A percentile compares a stretch with the other conserved stretches of the same genome.
These are phyloP conservation scores for Hebeloma cylindrosporum DNA, from an alignment of 768 basidiomycete species.

Conservation along the genomic window DNA sequence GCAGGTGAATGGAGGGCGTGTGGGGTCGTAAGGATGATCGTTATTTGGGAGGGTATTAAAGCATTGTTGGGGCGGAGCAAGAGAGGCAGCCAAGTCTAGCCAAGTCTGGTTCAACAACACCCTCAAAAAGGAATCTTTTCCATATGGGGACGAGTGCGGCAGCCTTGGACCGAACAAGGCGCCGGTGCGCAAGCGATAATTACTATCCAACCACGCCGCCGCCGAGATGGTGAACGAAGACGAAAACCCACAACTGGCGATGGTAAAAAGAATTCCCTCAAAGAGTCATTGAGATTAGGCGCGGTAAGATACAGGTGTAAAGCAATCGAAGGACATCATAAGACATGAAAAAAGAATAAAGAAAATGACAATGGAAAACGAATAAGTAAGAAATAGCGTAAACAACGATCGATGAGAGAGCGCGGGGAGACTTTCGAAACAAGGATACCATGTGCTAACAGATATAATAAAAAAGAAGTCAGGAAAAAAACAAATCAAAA, in stretches of 20 bases:
- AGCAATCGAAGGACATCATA: neutral
- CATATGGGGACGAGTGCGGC: conserved; percentile 10
- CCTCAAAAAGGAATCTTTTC: conserved; percentile 10
- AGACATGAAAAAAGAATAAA: neutral
- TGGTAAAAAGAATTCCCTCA: neutral
- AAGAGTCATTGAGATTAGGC: conserved; percentile 2
- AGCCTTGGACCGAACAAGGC: neutral
- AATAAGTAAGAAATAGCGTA: conserved; percentile 13
- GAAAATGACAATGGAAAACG: conserved; percentile 2
- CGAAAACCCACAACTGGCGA: too few relatives aligned
- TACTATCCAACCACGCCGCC: neutral
- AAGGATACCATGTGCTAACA: conserved; percentile 2
- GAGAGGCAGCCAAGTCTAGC: neutral
- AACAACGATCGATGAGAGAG: conserved; percentile 2
- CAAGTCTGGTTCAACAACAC: neutral
- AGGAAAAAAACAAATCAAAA: conserved; percentile 9
- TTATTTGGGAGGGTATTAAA: neutral
- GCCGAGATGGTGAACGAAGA: conserved; percentile 4
- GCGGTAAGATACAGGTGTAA: conserved; percentile 5
- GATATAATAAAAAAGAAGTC: neutral
- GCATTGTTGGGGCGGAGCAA: neutral
- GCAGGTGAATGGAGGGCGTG: neutral
- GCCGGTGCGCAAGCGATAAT: neutral
- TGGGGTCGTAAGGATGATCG: conserved; percentile 4
- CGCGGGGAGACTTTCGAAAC: conserved; percentile 3